Base-by-base conservation (phyloP, 2,329 filamentous ascomycete species). In the Colletotrichum plurivorum region DNA sequence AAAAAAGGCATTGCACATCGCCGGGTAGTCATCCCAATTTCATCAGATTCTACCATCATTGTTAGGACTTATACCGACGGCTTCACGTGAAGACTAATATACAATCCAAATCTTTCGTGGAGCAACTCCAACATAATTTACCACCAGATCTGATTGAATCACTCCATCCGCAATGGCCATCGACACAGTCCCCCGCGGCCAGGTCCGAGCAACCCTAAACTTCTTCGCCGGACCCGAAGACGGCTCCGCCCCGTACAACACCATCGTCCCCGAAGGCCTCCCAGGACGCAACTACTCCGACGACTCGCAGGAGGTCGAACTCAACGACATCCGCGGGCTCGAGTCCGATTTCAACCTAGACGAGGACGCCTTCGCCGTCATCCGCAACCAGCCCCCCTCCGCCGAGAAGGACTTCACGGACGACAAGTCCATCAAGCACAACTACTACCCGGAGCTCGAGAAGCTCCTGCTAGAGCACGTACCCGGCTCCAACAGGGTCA, bases 381-480 rank as follows among this genome's bases (percentile, higher is more conserved):
- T 94, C 56, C 82, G 83, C 13, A 80, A 85, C 73, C 80, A 94
- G 1, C 83, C 90, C 0, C 85, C 87, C 2, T 86, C 87, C 2
- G 82, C 87, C 39, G 84, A 88, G 74, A 82, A 79, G 13, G 86
- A 88, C 48, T 97, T 95, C 78, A 79, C 79, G 4, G 89, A 93
- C 77, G 92, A 94, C 75, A 88, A 85, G 12, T 88, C 88, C 69
- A 93, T 98, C 79, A 82, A 88, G 75, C 75, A 81, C 1, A 86
- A 89, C 62, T 98, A 97, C 84, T 98, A 98, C 82, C 92, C 94
- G 0, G 94, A 97, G 77, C 88, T 97, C 9, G 92, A 95, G 80
- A 78, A 86, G 56, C 82, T 97, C 27, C 83, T 98, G 0, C 82
- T 94, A 2, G 82, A 88, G 15, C 80, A 89, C 66, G 84, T 97